A percentile compares a stretch with the other conserved stretches of the same genome.
Conservation (phyloP, 23 red algal genomes). For the Gracilaria domingensis region DNA sequence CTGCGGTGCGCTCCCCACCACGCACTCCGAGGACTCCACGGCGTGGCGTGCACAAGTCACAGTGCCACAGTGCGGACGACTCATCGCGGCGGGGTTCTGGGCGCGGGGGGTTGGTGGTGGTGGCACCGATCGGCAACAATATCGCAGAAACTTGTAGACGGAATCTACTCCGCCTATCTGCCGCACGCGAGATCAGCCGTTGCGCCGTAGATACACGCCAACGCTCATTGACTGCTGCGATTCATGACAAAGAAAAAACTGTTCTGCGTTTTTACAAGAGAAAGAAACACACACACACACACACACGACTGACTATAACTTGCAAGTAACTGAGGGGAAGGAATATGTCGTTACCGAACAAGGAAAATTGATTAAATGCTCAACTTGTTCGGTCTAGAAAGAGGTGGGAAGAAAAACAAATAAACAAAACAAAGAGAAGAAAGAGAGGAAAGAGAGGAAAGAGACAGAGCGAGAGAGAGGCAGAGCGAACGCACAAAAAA, state of each 20-base stretch:
- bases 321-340: neutral
- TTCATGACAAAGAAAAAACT: constrained; percentile 1
- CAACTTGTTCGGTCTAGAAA: neutral
- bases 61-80: no score
- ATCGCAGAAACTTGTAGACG: no score
- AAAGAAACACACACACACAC: neutral
- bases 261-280: neutral
- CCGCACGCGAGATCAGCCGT: neutral
- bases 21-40: no score
- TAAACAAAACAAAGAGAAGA: neutral
- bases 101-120: no score
- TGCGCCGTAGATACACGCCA: neutral
- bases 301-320: neutral
- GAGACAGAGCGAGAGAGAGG: no score
- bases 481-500: neutral
- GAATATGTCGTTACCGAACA: neutral
- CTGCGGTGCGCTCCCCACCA: neutral
- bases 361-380: constrained; percentile 21
- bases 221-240: neutral
- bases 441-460: neutral
- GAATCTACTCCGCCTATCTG: neutral
- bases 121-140: no score
- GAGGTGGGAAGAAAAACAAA: neutral
- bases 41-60: no score
- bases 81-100: no score